Base-by-base conservation (phyloP, 2,329 filamentous ascomycete genomes). In the Teratosphaeria epicoccoides region DNA sequence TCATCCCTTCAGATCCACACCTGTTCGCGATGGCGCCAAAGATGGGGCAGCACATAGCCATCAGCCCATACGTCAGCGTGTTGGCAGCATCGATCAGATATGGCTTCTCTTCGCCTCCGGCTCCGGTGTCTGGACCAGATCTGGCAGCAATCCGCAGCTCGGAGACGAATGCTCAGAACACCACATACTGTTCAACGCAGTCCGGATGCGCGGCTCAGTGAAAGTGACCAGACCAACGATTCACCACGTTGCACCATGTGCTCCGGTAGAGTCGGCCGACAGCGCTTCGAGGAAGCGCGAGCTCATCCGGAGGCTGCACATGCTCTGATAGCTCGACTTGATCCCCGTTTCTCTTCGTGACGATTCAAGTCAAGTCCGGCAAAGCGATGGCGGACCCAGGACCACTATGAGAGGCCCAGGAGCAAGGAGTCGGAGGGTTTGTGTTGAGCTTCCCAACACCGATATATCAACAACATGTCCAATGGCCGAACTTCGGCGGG, bases 51-150 rank as follows among this genome's bases (percentile, higher is more conserved):
- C 82, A 84, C 0, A 88, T 61, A 0, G 87, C 81, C 84, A 87
- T 87, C 6, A 87, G 74, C 45, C 81, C 81, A 61, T 88, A 88
- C 0, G 83, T 86, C 43, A 87, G 66, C 0, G 84, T 80, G 58
- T 88, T 88, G 11, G 82, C 83, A 0, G 80, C 76, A 59, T 87
- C 87, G 47, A 88, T 80, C 1, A 87, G 73, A 59, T 81, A 76
- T 0, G 84, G 84, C 10, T 76, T 75, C 56, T 81, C 75, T 24
- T 79, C 75, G 3, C 85, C 85, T 47, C 84, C 85, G 1, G 82
- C 85, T 9, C 84, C 84, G 3, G 33, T 40, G n/a, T 40, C 33
- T 40, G 33, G n/a, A 17, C 33, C n/a, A 40, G 33, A n/a, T 17
- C 33, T 17, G 14, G 7, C 14, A 20, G 4, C n/a, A 28, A 28